phyloP scores from a whole-genome alignment of 441 rosid genomes.

The Pelargonium citronellum region DNA sequence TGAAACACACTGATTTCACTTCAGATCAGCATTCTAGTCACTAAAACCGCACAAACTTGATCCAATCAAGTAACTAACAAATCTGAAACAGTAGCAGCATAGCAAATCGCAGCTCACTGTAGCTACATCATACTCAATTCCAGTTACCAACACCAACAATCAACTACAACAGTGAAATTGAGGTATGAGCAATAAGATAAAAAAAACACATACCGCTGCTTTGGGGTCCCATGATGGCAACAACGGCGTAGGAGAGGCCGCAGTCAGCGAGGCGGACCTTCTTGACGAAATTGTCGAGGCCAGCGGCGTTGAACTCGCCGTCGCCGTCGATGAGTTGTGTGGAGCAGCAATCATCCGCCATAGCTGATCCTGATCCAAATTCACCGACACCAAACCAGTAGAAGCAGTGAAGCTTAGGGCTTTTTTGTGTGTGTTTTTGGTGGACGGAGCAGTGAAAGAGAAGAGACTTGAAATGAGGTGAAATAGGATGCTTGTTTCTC shows the following conservation, averaged over 20 bases:
- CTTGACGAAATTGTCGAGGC: slow-evolving; percentile 54
- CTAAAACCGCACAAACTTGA: not conserved
- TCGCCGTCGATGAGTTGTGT: slow-evolving; percentile 69
- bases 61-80: not conserved
- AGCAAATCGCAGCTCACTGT: not conserved
- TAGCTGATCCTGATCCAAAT: slow-evolving; percentile 12
- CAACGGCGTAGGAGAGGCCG: slow-evolving; percentile 88
- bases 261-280: slow-evolving; percentile 47
- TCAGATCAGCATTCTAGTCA: not conserved
- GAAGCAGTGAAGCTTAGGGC: not conserved
- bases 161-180: not conserved
- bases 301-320: slow-evolving; percentile 59
- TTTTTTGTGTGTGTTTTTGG: too few species aligned
- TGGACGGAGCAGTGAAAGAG: not conserved
- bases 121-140: not conserved
- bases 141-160: not conserved
- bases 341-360: slow-evolving; percentile 42
- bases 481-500: not conserved
- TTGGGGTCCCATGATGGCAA: slow-evolving; percentile 94
- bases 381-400: not conserved
- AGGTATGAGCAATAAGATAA: not conserved
- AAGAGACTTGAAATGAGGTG: not conserved
- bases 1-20: not conserved
- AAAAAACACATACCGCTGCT: slow-evolving; percentile 62
- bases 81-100: not conserved